Evolutionary conservation across 2,329 filamentous ascomycete species (phyloP).

Genomic region (Aspergillus arachidicola): DNA sequence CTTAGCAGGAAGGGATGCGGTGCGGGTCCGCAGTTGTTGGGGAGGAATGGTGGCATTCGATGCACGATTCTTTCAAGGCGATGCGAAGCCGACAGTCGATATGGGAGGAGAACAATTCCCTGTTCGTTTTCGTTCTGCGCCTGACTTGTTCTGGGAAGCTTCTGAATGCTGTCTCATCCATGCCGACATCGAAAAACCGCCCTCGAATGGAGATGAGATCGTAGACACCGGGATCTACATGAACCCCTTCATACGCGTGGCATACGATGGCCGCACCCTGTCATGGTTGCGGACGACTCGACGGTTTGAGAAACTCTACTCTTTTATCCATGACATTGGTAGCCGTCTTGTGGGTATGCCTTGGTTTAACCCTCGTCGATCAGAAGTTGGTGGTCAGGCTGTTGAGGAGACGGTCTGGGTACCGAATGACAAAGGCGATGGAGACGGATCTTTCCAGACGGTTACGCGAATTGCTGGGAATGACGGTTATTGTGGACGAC

Average conservation of each 20-base stretch:
- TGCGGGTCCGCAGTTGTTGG: slow-evolving; percentile 75
- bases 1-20: slow-evolving; percentile 58
- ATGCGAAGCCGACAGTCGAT: slow-evolving; percentile 5
- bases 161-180: slow-evolving; percentile 66
- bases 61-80: slow-evolving; percentile 48
- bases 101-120: slow-evolving; percentile 33
- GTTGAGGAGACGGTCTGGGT: slow-evolving; percentile 47
- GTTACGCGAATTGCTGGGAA: slow-evolving; percentile 43
- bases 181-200: slow-evolving; percentile 49
- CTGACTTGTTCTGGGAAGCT: slow-evolving; percentile 63
- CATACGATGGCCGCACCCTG: slow-evolving; percentile 63
- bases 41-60: slow-evolving; percentile 68
- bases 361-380: slow-evolving; percentile 61
- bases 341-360: slow-evolving; percentile 61
- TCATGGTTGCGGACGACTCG: slow-evolving; percentile 62
- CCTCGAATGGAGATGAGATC: slow-evolving; percentile 33
- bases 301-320: slow-evolving; percentile 68
- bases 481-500: slow-evolving; percentile 50
- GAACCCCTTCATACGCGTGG: slow-evolving; percentile 74
- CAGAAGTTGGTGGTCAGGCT: slow-evolving; percentile 59
- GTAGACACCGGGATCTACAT: slow-evolving; percentile 65
- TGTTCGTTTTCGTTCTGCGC: slow-evolving; percentile 60
- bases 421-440: slow-evolving; percentile 28
- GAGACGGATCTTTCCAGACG: slow-evolving; percentile 42
- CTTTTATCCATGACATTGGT: slow-evolving; percentile 60